These are phyloP conservation scores for Ustilago tritici DNA, from an alignment of 1,284 basidiomycete genomes.

Conservation along the genomic window DNA sequence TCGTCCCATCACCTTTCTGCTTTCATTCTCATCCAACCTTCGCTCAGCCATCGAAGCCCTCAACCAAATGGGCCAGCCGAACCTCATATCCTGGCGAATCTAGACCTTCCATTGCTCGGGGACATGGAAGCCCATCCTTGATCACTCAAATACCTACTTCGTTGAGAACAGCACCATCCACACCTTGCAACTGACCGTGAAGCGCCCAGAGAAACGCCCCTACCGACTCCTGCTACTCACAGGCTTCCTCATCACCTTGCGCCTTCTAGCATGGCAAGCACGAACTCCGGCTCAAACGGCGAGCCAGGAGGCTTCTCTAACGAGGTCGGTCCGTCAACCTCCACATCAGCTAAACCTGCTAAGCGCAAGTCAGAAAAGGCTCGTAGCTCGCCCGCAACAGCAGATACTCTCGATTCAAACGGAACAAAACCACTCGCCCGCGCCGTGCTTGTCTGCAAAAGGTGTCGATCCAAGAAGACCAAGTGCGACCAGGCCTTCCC, in stretches of 20 bases:
- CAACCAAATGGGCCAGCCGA: not conserved
- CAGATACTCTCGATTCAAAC: conserved; percentile 12
- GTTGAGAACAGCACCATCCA: not conserved
- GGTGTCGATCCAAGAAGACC: conserved; percentile 55
- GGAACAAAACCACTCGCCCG: conserved; percentile 44
- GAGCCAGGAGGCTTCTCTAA: conserved; percentile 26
- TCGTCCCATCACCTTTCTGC: conserved; percentile 1
- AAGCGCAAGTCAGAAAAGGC: conserved; percentile 36
- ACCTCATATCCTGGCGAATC: not conserved
- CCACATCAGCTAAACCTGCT: conserved; percentile 15
- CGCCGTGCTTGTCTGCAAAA: conserved; percentile 49
- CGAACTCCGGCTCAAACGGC: conserved; percentile 16
- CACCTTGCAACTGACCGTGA: not conserved
- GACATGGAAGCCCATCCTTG: conserved; percentile 4
- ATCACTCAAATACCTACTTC: conserved; percentile 22
- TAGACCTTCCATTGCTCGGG: not conserved
- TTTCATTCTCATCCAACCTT: not conserved
- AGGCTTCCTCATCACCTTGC: not conserved
- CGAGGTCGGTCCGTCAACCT: not conserved
- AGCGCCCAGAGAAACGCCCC: no score
- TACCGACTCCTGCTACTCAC: not conserved
- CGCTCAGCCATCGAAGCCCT: not conserved
- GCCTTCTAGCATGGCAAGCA: not conserved
- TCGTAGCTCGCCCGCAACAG: conserved; percentile 13
- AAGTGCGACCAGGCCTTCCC: conserved; percentile 55